phyloP scores from a whole-genome alignment of 1,284 basidiomycete genomes.

The Cystobasidiaceae sp. region DNA sequence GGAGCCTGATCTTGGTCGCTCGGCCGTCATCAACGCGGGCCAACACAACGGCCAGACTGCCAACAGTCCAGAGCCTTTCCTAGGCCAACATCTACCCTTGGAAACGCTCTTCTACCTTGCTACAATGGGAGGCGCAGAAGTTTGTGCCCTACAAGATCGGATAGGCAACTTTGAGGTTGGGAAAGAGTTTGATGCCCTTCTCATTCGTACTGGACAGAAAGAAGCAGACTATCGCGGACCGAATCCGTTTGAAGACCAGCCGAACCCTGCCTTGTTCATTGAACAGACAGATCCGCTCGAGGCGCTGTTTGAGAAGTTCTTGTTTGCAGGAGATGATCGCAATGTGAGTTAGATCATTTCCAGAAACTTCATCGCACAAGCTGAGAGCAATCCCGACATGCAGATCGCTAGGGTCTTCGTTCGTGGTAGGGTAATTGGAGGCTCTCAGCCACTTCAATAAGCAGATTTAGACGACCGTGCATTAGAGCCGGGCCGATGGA shows the following conservation, averaged over 20 bases:
- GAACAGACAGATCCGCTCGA: conserved; percentile 51
- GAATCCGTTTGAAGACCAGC: conserved; percentile 37
- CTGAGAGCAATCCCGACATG: conserved; percentile 60
- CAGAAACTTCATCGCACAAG: conserved; percentile 9
- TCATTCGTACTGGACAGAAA: conserved; percentile 55
- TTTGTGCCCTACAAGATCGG: conserved; percentile 65
- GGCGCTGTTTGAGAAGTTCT: conserved; percentile 52
- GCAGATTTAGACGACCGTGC: neutral
- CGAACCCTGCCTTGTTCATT: conserved; percentile 36
- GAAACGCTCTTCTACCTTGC: conserved; percentile 81
- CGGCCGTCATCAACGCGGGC: conserved; percentile 8
- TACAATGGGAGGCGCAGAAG: conserved; percentile 81
- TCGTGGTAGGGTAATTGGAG: conserved; percentile 71
- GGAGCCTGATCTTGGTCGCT: too few relatives aligned
- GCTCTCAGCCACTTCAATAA: conserved; percentile 46
- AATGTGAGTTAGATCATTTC: neutral
- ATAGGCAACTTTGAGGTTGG: conserved; percentile 76
- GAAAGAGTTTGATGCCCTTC: conserved; percentile 84
- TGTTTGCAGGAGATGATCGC: conserved; percentile 59
- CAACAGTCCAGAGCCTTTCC: conserved; percentile 52
- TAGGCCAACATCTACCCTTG: conserved; percentile 62
- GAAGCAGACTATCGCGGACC: conserved; percentile 53
- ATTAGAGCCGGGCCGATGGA: too few relatives aligned
- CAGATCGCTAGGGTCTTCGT: conserved; percentile 83
- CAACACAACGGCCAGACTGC: conserved; percentile 3